These are phyloP conservation scores for Pisolithus tinctorius DNA, from an alignment of 768 basidiomycete species.

Conservation along the genomic window DNA sequence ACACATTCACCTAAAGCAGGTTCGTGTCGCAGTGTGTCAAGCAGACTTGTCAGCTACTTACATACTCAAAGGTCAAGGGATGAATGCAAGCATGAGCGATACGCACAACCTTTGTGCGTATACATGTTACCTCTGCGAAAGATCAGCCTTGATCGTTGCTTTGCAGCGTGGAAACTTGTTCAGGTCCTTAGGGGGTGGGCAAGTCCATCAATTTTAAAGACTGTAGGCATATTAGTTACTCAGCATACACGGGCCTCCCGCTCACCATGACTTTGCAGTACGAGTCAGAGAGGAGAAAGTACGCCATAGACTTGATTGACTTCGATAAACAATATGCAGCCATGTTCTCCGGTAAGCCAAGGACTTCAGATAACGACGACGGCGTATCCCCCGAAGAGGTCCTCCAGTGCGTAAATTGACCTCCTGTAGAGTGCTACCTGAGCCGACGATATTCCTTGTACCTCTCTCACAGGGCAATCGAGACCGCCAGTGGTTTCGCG, in stretches of 20 bases:
- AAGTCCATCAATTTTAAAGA: conserved; percentile 30
- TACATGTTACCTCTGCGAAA: background rate
- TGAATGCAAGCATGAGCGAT: conserved; percentile 60
- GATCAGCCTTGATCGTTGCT: background rate
- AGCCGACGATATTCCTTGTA: background rate
- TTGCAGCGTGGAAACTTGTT: conserved; percentile 40
- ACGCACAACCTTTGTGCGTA: conserved; percentile 51
- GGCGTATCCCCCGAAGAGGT: conserved; percentile 32
- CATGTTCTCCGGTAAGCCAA: conserved; percentile 64
- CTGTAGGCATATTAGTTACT: conserved; percentile 24
- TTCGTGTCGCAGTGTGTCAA: conserved; percentile 12
- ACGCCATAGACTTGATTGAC: conserved; percentile 64
- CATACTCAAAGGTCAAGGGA: conserved; percentile 49
- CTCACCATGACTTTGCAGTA: conserved; percentile 36
- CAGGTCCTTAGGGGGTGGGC: conserved; percentile 44
- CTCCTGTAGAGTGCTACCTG: background rate
- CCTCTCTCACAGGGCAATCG: conserved; percentile 25
- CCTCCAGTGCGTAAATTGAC: conserved; percentile 18
- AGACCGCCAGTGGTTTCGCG: conserved; percentile 29
- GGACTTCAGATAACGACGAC: conserved; percentile 33
- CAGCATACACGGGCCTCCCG: background rate
- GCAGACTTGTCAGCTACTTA: background rate
- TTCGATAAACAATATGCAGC: conserved; percentile 62
- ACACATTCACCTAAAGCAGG: conserved; percentile 65
- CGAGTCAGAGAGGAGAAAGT: conserved; percentile 59